These are phyloP conservation scores for Epichloe hybrida DNA, from an alignment of 2,329 filamentous ascomycete species.

Conservation along the genomic window DNA sequence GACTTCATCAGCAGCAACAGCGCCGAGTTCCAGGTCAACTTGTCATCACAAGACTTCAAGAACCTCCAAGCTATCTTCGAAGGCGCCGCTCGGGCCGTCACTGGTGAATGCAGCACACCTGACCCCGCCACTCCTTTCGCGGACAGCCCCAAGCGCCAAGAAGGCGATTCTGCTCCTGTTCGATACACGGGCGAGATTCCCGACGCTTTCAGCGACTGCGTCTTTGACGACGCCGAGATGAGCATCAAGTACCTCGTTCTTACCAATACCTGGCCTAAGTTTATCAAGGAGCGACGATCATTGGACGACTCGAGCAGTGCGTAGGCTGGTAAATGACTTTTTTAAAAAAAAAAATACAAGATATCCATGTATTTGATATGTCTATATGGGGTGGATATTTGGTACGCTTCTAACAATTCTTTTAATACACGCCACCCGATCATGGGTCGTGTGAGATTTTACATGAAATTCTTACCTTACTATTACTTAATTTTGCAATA, in stretches of 20 bases:
- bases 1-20: conserved; percentile 46
- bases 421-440: not conserved
- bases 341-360: not conserved
- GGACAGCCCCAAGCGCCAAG: conserved; percentile 10
- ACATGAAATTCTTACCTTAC: not conserved
- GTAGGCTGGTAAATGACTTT: conserved; percentile 3
- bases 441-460: not conserved
- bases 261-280: conserved; percentile 57
- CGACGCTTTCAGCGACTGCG: conserved; percentile 31
- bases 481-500: not conserved
- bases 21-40: conserved; percentile 54
- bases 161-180: conserved; percentile 12
- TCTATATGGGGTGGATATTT: not conserved
- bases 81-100: conserved; percentile 32
- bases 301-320: conserved; percentile 11
- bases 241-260: conserved; percentile 55
- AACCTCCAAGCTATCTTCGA: conserved; percentile 45
- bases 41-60: conserved; percentile 42
- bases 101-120: conserved; percentile 24
- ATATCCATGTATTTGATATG: not conserved
- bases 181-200: conserved; percentile 34
- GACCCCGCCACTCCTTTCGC: conserved; percentile 33
- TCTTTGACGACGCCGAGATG: conserved; percentile 47
- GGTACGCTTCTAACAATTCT: not conserved
- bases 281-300: conserved; percentile 30